These are phyloP conservation scores for Elaeis guineensis DNA, from an alignment of 176 grass and related monocot genomes.

Conservation along the genomic window DNA sequence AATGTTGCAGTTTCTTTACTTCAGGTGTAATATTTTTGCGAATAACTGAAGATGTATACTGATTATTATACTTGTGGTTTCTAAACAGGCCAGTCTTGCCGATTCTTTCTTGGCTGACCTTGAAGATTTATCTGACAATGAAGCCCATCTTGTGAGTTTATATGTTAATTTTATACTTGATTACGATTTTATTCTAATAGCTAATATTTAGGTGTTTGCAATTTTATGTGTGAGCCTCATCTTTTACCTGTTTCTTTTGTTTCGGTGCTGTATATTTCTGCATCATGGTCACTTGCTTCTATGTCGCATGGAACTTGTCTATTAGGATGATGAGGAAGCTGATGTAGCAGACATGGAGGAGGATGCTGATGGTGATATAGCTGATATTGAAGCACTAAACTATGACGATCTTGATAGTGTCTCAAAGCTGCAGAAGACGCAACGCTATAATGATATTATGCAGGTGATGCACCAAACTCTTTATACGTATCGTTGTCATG, in stretches of 20 bases:
- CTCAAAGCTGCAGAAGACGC: slow-evolving; percentile 76
- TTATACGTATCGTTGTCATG: too few species aligned
- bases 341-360: slow-evolving; percentile 44
- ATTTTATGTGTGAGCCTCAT: neutral
- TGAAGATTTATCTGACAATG: slow-evolving; percentile 79
- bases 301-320: slow-evolving; percentile 8
- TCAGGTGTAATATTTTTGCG: too few species aligned
- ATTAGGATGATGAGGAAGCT: slow-evolving; percentile 48
- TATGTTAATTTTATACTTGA: slow-evolving; percentile 6
- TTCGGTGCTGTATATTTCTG: slow-evolving; percentile 1
- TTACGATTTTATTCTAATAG: neutral
- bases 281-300: neutral
- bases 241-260: neutral
- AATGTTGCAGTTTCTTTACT: too few species aligned
- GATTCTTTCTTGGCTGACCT: slow-evolving; percentile 97
- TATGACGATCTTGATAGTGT: slow-evolving; percentile 83
- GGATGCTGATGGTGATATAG: slow-evolving; percentile 51
- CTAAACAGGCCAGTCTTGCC: slow-evolving; percentile 64
- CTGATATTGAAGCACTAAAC: slow-evolving; percentile 64
- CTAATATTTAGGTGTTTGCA: neutral
- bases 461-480: slow-evolving; percentile 32
- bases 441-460: slow-evolving; percentile 64
- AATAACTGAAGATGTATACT: too few species aligned
- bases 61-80: too few species aligned
- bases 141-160: slow-evolving; percentile 67